Conservation (phyloP, 73 alveolate genomes). For the Tetrahymena elliotti region DNA sequence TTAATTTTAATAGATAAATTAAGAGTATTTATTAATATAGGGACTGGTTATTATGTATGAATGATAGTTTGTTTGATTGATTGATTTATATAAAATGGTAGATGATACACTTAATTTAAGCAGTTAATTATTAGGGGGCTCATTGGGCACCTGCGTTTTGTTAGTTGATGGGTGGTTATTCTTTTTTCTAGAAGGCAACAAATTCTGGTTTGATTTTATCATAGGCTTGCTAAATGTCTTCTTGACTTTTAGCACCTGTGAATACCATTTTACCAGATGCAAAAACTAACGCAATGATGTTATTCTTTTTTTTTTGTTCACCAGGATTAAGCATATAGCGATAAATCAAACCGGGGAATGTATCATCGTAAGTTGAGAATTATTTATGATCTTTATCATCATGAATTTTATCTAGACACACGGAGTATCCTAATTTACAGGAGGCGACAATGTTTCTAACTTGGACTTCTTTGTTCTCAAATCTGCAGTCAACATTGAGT, state of each 20-base stretch:
- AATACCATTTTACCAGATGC: conserved; percentile 75
- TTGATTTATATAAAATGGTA: not conserved
- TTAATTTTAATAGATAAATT: not conserved
- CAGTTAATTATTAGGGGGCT: not conserved
- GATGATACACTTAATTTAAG: not conserved
- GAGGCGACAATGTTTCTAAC: conserved; percentile 64
- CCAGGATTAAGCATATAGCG: not conserved
- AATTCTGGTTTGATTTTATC: not conserved
- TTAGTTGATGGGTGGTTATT: not conserved
- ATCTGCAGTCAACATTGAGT: conserved; percentile 45
- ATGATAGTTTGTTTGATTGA: not conserved
- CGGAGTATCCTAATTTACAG: conserved; percentile 54
- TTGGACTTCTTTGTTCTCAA: conserved; percentile 21
- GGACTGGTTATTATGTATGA: not conserved
- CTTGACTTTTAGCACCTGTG: conserved; percentile 74
- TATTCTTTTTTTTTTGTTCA: conserved; percentile 34
- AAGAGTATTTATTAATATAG: not conserved
- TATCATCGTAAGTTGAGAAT: not conserved
- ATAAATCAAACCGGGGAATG: not conserved
- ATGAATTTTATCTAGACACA: conserved; percentile 41
- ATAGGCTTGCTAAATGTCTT: conserved; percentile 64
- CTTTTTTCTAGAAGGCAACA: not conserved
- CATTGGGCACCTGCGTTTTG: not conserved
- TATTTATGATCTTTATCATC: not conserved
- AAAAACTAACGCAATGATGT: conserved; percentile 59